Evolutionary conservation across 2,329 filamentous ascomycete genomes (phyloP).

Genomic region (Penicillium digitatum): DNA sequence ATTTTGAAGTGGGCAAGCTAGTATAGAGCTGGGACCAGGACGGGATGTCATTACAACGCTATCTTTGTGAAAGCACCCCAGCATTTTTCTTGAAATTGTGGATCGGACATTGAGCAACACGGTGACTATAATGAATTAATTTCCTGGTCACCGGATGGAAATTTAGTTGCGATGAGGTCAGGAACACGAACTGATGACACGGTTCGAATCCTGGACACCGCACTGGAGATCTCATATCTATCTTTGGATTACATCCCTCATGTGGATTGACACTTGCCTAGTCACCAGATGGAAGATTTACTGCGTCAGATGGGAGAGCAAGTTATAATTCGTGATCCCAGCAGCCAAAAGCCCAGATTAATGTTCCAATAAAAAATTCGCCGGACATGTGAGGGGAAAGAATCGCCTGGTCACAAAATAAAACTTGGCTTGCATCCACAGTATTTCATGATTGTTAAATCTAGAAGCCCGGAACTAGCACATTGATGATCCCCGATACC

Average conservation of each 20-base stretch:
- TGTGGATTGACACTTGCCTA: background rate
- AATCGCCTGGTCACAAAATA: background rate
- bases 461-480: too few relatives aligned
- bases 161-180: background rate
- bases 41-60: too few relatives aligned
- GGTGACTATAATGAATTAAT: rapidly evolving
- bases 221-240: background rate
- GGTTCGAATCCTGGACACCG: background rate
- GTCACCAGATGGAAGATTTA: background rate
- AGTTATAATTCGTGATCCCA: background rate
- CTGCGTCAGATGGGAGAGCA: background rate
- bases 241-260: background rate
- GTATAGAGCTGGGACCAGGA: too few relatives aligned
- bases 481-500: background rate
- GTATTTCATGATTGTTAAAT: too few relatives aligned
- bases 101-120: background rate
- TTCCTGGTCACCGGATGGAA: background rate
- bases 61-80: too few relatives aligned
- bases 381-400: background rate
- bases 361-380: background rate
- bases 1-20: too few relatives aligned
- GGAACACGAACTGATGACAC: background rate
- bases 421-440: background rate
- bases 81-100: background rate
- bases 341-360: background rate